Evolutionary conservation across 768 basidiomycete species (phyloP).

Genomic region (Podaxis sp.): DNA sequence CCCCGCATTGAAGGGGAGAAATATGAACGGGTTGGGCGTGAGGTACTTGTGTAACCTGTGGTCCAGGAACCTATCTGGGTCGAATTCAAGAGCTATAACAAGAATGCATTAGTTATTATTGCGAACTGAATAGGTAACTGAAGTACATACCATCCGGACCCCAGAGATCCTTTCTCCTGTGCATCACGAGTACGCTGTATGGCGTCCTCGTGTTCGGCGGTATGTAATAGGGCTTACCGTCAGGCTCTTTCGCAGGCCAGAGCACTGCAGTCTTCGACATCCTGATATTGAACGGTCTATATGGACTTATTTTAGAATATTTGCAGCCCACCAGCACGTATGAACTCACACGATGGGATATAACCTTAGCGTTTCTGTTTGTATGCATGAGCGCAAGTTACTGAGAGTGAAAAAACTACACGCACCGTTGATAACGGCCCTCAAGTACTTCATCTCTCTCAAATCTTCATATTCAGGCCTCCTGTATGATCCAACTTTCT

Average conservation of each 20-base stretch:
- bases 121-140: not conserved
- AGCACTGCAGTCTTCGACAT: conserved; percentile 20
- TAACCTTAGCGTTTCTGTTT: conserved; percentile 22
- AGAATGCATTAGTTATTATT: not conserved
- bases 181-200: conserved; percentile 57
- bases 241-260: conserved; percentile 18
- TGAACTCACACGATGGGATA: conserved; percentile 21
- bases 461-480: conserved; percentile 43
- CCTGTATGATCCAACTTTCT: conserved; percentile 31
- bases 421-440: conserved; percentile 45
- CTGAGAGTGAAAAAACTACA: conserved; percentile 11
- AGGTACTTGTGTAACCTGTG: conserved; percentile 55
- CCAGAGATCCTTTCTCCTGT: conserved; percentile 64
- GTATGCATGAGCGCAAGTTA: not conserved
- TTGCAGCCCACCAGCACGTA: not conserved
- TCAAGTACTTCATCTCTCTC: conserved; percentile 40
- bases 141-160: conserved; percentile 55
- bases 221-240: conserved; percentile 22
- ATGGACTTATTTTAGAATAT: not conserved
- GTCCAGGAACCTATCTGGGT: conserved; percentile 69
- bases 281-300: conserved; percentile 14
- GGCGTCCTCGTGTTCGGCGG: conserved; percentile 25
- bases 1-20: conserved; percentile 53
- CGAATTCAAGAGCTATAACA: conserved; percentile 50
- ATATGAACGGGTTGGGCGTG: conserved; percentile 56